Conservation (phyloP, 2,329 filamentous ascomycete genomes). For the Penicillium sp. region DNA sequence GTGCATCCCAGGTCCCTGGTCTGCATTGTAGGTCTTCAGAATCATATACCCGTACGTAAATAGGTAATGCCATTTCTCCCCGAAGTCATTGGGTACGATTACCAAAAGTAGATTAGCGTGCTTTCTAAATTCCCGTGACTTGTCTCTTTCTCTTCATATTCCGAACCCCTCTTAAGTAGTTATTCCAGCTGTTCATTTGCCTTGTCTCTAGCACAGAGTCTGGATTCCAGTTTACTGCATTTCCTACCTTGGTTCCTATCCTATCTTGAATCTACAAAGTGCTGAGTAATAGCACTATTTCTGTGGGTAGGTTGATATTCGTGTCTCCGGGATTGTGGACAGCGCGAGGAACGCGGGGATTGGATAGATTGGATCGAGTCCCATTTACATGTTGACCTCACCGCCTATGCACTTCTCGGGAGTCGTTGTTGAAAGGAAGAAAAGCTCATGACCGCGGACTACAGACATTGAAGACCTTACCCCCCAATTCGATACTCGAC, state of each 20-base stretch:
- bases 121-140: slow-evolving; percentile 22
- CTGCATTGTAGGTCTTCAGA: not conserved
- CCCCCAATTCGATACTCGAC: slow-evolving; percentile 3
- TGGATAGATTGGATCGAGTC: slow-evolving; percentile 1
- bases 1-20: not conserved
- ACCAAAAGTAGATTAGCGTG: slow-evolving; percentile 18
- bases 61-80: not conserved
- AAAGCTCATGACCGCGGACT: not conserved
- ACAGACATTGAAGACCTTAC: slow-evolving; percentile 5
- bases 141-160: slow-evolving; percentile 22
- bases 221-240: not conserved
- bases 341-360: slow-evolving; percentile 8
- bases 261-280: not conserved
- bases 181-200: slow-evolving; percentile 5
- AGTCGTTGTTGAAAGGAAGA: not conserved
- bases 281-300: slow-evolving; percentile 14
- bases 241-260: not conserved
- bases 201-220: slow-evolving; percentile 4
- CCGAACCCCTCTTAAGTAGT: slow-evolving; percentile 17
- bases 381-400: slow-evolving; percentile 2
- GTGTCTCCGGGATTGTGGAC: slow-evolving; percentile 16
- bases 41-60: not conserved
- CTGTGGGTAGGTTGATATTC: slow-evolving; percentile 20
- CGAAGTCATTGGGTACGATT: slow-evolving; percentile 6
- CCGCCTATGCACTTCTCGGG: not conserved